phyloP scores from a whole-genome alignment of 805 yeast species.

The Yamadazyma philogaea region DNA sequence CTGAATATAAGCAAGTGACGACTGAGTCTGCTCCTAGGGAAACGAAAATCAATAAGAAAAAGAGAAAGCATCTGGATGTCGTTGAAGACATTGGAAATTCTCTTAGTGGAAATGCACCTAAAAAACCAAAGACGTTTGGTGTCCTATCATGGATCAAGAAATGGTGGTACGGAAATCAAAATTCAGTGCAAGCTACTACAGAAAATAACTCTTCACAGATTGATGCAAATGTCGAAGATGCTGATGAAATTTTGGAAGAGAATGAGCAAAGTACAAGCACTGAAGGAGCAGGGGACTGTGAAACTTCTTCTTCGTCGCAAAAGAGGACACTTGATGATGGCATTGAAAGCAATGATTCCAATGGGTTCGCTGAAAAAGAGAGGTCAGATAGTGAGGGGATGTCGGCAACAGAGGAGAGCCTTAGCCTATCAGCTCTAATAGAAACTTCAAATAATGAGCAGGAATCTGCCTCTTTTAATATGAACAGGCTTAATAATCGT shows the following conservation, averaged over 20 bases:
- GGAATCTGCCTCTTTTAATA: too few species aligned
- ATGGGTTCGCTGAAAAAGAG: too few species aligned
- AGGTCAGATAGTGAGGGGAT: too few species aligned
- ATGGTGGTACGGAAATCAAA: not conserved
- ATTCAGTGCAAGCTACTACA: not conserved
- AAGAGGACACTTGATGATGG: too few species aligned
- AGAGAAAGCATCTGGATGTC: conserved; percentile 7
- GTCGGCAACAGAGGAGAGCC: too few species aligned
- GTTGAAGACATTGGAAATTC: conserved; percentile 1
- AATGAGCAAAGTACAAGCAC: not conserved
- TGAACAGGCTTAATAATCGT: too few species aligned
- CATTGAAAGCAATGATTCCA: too few species aligned
- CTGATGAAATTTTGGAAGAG: not conserved
- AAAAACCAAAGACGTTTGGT: not conserved
- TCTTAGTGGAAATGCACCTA: not conserved
- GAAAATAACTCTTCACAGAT: too few species aligned
- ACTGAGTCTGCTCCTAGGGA: conserved; percentile 5
- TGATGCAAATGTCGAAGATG: too few species aligned
- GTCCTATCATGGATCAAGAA: not conserved
- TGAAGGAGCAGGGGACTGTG: not conserved
- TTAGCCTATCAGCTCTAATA: too few species aligned
- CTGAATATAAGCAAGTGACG: conserved; percentile 1
- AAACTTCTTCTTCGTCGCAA: too few species aligned
- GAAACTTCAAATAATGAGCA: too few species aligned
- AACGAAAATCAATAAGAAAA: conserved; percentile 16